Conservation (phyloP, 2,329 filamentous ascomycete genomes). For the Leptodontidium sp. region DNA sequence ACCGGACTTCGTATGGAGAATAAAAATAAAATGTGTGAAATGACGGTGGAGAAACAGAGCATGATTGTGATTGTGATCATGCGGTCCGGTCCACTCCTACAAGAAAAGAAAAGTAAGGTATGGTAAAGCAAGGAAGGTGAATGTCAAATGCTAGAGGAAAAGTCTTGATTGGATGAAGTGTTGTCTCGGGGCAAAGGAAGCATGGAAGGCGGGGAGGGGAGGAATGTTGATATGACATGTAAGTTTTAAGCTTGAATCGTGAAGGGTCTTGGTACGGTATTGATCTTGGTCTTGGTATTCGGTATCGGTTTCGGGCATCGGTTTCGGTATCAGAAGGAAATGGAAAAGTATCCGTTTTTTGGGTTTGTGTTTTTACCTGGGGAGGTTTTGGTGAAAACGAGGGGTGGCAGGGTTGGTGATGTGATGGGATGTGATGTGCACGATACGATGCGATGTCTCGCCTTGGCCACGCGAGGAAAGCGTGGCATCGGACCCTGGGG, state of each 20-base stretch:
- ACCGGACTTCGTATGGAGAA: neutral
- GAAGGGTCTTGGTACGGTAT: no score
- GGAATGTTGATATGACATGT: no score
- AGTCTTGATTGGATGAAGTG: neutral
- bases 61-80: neutral
- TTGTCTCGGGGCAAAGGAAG: no score
- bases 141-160: neutral
- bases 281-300: no score
- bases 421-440: neutral
- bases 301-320: no score
- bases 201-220: no score
- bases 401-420: neutral
- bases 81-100: neutral
- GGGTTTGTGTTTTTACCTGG: no score
- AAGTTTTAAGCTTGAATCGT: no score
- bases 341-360: no score
- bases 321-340: neutral
- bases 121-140: neutral
- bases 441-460: neutral
- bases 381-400: no score
- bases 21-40: neutral
- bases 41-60: no score
- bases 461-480: slow-evolving; percentile 14
- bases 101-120: no score
- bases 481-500: slow-evolving; percentile 15